These are phyloP conservation scores for Aaosphaeria arxii DNA, from an alignment of 2,329 filamentous ascomycete species.

Conservation along the genomic window DNA sequence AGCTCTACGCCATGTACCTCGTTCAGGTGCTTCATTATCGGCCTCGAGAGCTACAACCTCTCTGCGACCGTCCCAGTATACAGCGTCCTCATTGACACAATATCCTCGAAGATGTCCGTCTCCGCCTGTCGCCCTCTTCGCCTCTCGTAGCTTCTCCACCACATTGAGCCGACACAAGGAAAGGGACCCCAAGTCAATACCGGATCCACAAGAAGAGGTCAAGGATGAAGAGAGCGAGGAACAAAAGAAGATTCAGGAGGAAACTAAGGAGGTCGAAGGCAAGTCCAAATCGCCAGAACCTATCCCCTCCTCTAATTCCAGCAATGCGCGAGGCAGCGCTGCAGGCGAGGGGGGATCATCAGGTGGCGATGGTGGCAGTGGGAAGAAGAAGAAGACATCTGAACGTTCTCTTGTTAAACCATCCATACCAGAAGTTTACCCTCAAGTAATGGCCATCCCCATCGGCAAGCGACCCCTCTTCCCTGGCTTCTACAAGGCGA, in stretches of 20 bases:
- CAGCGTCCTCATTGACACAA: constrained; percentile 22
- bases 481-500: constrained; percentile 97
- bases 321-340: constrained; percentile 59
- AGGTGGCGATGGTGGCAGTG: constrained; percentile 54
- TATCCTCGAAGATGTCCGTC: constrained; percentile 19
- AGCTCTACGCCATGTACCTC: constrained; percentile 53
- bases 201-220: constrained; percentile 45
- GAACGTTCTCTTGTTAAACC: constrained; percentile 83
- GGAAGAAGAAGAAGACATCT: constrained; percentile 69
- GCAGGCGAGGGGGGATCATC: constrained; percentile 51
- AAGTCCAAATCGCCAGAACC: constrained; percentile 46
- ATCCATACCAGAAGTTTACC: constrained; percentile 89
- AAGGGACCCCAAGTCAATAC: constrained; percentile 48
- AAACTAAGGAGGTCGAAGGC: neutral
- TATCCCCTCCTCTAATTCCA: constrained; percentile 49
- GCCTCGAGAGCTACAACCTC: constrained; percentile 21
- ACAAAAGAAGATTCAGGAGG: neutral
- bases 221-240: neutral
- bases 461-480: constrained; percentile 92
- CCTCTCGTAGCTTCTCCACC: constrained; percentile 38
- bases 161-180: constrained; percentile 53
- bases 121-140: constrained; percentile 29
- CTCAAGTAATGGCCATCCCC: constrained; percentile 95
- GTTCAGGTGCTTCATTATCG: constrained; percentile 34
- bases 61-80: constrained; percentile 28